Evolutionary conservation across 805 yeast species (phyloP), one percentile per base, ranked within the genome.

Genomic region (Pichia pseudocactophila): DNA sequence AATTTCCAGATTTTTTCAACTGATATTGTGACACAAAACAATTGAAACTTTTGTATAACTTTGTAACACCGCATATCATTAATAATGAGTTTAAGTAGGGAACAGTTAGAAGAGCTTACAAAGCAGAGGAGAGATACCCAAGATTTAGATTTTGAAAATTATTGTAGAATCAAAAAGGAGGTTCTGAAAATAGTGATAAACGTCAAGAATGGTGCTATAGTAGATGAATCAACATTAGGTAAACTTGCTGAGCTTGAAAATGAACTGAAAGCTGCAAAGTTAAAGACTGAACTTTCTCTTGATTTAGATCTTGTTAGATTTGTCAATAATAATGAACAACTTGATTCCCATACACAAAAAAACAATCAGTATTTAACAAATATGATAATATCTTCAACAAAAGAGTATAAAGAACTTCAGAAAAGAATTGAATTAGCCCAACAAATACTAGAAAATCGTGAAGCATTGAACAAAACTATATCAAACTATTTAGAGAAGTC

Each of bases 121-220:
- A 56, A 54, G 36, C 49, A 52, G 37, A 46, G 63, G 32, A 52
- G 65, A 40, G 44, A 48, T 30, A 59, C 57, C 10, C 54, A 52
- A 19, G 66, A 61, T 40, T 34, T 54, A 10, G 66, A 59, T 36
- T 27, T 62, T 4, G 61, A 56, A 28, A 37, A 43, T 1, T 62
- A 58, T 36, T 15, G 52, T 5, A 48, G 55, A 22, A 33, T 53
- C 12, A 54, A 59, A 39, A 37, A 48, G 8, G 46, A 50, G 15
- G 42, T 59, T 7, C 32, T 54, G 5, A 44, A 44, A 8, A 26
- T 41, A 13, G 44, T 55, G 10, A 30, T 45, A 3, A 36, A 40
- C 2, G 41, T 56, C 3, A 50, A 49, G 30, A 43, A 45, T 22
- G 31, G 31, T 51, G 50, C 10, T 43, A 46, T 12, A n/a, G 46